A percentile compares a stretch with the other conserved stretches of the same genome.
These are phyloP conservation scores for Phytophthora tentaculata DNA, from an alignment of 352 stramenopile species.

Conservation along the genomic window DNA sequence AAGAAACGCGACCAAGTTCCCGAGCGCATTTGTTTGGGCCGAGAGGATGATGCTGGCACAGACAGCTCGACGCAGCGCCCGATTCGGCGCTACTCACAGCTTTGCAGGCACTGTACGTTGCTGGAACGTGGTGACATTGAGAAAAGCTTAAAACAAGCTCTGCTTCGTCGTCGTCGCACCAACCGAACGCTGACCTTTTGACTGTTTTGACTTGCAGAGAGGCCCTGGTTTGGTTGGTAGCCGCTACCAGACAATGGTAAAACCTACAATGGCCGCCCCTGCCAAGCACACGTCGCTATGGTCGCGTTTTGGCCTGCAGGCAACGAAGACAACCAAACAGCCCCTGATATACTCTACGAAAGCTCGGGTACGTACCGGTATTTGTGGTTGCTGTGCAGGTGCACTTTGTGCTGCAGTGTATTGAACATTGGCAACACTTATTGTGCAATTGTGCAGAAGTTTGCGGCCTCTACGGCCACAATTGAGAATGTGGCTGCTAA, in stretches of 20 bases:
- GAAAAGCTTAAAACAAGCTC: too few species aligned
- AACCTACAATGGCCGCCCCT: slow-evolving; percentile 35
- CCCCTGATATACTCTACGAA: slow-evolving; percentile 75
- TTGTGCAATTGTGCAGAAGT: slow-evolving; percentile 44
- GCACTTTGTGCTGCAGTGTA: not conserved
- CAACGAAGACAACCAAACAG: slow-evolving; percentile 42
- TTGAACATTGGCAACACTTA: slow-evolving; percentile 13
- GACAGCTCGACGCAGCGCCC: slow-evolving; percentile 39
- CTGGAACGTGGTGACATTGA: not conserved
- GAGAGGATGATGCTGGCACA: slow-evolving; percentile 48
- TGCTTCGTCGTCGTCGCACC: slow-evolving; percentile 4
- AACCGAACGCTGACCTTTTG: slow-evolving; percentile 24
- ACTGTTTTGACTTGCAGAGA: slow-evolving; percentile 25
- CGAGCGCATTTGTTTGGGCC: slow-evolving; percentile 8
- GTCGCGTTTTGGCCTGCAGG: slow-evolving; percentile 41
- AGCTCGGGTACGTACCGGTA: slow-evolving; percentile 68
- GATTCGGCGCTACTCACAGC: slow-evolving; percentile 25
- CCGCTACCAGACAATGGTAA: slow-evolving; percentile 71
- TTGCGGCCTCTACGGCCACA: slow-evolving; percentile 58
- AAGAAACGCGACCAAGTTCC: slow-evolving; percentile 26
- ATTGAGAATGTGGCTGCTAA: slow-evolving; percentile 87
- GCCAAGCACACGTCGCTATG: slow-evolving; percentile 45
- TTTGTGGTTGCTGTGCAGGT: slow-evolving; percentile 7
- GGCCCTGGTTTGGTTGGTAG: slow-evolving; percentile 35
- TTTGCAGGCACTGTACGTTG: slow-evolving; percentile 28